Percentiles rank a stretch among this genome's conserved stretches.
phyloP scores from a whole-genome alignment of 495 filamentous ascomycete genomes.

The Daldinia caldariorum region DNA sequence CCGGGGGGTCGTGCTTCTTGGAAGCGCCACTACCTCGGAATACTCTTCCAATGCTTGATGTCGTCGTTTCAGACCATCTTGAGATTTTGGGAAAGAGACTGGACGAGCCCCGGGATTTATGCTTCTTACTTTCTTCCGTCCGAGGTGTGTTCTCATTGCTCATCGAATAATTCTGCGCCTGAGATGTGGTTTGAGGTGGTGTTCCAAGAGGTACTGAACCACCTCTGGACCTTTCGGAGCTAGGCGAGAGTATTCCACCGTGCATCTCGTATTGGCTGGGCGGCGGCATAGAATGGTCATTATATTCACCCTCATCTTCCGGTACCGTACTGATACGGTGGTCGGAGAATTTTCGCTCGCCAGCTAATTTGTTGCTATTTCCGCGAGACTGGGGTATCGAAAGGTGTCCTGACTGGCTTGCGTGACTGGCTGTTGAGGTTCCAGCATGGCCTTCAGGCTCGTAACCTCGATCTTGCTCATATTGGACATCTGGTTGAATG shows the following conservation, averaged over 20 bases:
- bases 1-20: slow-evolving; percentile 56
- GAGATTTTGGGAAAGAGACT: slow-evolving; percentile 92
- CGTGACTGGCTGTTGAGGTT: slow-evolving; percentile 73
- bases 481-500: slow-evolving; percentile 64
- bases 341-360: slow-evolving; percentile 72
- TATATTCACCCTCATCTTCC: slow-evolving; percentile 79
- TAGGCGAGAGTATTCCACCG: slow-evolving; percentile 61
- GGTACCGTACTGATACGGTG: slow-evolving; percentile 89
- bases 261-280: slow-evolving; percentile 58
- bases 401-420: slow-evolving; percentile 79
- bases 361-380: slow-evolving; percentile 65
- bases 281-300: slow-evolving; percentile 60
- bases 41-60: slow-evolving; percentile 67
- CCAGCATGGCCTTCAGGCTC: slow-evolving; percentile 86
- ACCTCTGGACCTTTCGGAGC: slow-evolving; percentile 60
- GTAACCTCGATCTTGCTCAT: slow-evolving; percentile 72
- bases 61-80: slow-evolving; percentile 95
- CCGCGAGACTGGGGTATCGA: slow-evolving; percentile 72
- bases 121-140: slow-evolving; percentile 83
- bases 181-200: slow-evolving; percentile 67
- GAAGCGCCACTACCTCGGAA: slow-evolving; percentile 63
- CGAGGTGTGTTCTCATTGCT: slow-evolving; percentile 80
- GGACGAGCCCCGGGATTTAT: slow-evolving; percentile 88
- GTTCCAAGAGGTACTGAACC: slow-evolving; percentile 75
- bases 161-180: slow-evolving; percentile 48